A percentile compares a stretch with the other conserved stretches of the same genome.
Conservation (phyloP, 345 rosid genomes). For the Erucastrum elatum region DNA sequence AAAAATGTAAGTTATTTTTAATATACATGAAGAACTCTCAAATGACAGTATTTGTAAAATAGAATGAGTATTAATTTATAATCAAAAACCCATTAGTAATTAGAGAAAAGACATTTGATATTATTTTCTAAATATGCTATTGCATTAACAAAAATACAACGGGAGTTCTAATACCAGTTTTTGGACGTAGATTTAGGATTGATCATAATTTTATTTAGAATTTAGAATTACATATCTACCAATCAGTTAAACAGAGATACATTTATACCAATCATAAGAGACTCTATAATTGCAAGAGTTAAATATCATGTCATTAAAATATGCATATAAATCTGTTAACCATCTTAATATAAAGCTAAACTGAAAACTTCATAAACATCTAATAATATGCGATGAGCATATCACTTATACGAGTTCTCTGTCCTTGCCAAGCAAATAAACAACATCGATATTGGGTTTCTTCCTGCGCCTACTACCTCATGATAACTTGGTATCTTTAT, state of each 20-base stretch:
- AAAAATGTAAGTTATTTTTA: not conserved
- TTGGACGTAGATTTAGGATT: not conserved
- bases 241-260: not conserved
- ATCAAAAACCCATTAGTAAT: not conserved
- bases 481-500: not conserved
- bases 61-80: not conserved
- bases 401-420: not conserved
- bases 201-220: not conserved
- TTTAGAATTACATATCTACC: not conserved
- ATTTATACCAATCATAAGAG: not conserved
- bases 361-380: not conserved
- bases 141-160: not conserved
- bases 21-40: not conserved
- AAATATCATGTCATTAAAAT: no score
- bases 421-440: not conserved
- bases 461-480: conserved; percentile 2
- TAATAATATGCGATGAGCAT: not conserved
- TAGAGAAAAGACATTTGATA: not conserved
- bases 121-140: not conserved
- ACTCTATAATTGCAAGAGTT: not conserved
- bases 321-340: not conserved
- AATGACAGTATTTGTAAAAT: not conserved
- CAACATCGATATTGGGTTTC: not conserved
- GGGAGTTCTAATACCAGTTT: not conserved
- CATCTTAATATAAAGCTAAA: not conserved